Conservation (phyloP, 306 rosid species). For the Sicyos baderoa region DNA sequence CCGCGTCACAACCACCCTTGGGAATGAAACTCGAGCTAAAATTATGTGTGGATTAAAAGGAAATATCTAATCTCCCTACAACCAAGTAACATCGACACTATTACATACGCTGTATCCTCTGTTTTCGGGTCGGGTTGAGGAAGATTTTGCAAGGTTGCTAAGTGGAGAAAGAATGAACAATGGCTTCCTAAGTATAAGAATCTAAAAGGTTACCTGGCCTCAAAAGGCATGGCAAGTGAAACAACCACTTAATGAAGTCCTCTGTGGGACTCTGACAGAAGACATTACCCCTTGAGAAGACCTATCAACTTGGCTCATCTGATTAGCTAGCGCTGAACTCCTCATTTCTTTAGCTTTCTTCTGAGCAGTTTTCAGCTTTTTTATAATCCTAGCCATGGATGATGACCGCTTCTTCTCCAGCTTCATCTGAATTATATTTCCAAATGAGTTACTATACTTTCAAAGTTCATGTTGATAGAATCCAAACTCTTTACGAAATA, state of each 20-base stretch:
- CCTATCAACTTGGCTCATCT: conserved; percentile 48
- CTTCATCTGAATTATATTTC: conserved; percentile 60
- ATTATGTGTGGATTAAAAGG: neutral
- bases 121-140: neutral
- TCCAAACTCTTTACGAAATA: no score
- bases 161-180: neutral
- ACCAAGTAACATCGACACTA: neutral
- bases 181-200: neutral
- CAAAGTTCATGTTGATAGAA: neutral
- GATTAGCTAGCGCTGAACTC: conserved; percentile 44
- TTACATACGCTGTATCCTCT: neutral
- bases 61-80: neutral
- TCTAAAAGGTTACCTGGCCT: conserved; percentile 10
- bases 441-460: neutral
- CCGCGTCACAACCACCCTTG: no score
- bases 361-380: conserved; percentile 68
- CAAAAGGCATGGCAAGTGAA: conserved; percentile 77
- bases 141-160: neutral
- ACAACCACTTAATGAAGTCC: conserved; percentile 65
- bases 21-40: neutral
- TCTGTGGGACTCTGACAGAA: conserved; percentile 44
- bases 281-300: conserved; percentile 42
- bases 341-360: conserved; percentile 92
- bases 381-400: conserved; percentile 91
- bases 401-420: conserved; percentile 89